Evolutionary conservation across 306 rosid species (phyloP).

Genomic region (Cucurbita argyrosperma): DNA sequence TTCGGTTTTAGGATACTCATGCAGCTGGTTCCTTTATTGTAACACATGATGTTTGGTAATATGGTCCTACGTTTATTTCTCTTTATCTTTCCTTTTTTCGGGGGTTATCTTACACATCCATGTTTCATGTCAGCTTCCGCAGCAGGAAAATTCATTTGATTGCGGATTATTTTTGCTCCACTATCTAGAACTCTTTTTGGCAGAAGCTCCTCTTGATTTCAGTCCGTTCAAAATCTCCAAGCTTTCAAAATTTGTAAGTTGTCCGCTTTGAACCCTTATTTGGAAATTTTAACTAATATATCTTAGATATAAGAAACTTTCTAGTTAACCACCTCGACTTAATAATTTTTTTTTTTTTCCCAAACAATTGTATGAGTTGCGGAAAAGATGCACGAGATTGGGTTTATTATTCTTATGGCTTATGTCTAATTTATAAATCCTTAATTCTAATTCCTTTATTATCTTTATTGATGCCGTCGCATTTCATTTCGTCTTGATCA

Average conservation of each 20-base stretch:
- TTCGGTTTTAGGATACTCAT: neutral
- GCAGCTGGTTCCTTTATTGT: neutral
- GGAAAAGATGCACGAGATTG: neutral
- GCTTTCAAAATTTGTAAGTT: conserved; percentile 71
- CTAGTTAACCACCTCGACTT: neutral
- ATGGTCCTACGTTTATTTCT: neutral
- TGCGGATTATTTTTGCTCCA: conserved; percentile 92
- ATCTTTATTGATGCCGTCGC: too few relatives aligned
- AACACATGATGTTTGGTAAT: neutral
- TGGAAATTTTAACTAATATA: neutral
- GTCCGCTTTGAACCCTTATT: conserved; percentile 7
- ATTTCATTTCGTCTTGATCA: neutral
- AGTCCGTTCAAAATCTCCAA: conserved; percentile 57
- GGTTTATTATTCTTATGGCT: neutral
- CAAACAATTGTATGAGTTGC: neutral
- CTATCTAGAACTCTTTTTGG: conserved; percentile 78
- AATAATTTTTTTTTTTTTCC: neutral
- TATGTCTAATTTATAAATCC: neutral
- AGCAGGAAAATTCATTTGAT: conserved; percentile 83
- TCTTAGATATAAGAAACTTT: neutral
- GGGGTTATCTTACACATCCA: conserved; percentile 8
- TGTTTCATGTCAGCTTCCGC: conserved; percentile 60
- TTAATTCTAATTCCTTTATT: neutral
- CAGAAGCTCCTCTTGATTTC: conserved; percentile 66
- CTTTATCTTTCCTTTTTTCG: neutral